Evolutionary conservation across 371 early-diverging fungal genomes (phyloP).

Genomic region (Fennellomyces sp.): DNA sequence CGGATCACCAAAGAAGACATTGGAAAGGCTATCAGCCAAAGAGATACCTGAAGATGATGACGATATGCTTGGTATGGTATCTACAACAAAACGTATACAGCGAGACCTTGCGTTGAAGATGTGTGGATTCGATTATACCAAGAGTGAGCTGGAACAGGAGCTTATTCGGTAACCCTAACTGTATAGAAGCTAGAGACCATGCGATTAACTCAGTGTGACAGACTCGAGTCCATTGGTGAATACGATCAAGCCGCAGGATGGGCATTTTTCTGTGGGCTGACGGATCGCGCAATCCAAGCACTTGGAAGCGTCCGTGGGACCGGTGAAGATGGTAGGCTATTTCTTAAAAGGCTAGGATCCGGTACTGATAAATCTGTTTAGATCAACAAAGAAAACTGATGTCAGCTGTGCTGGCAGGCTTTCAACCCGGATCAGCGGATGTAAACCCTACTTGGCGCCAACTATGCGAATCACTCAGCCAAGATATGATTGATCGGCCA

Average conservation of each 20-base stretch:
- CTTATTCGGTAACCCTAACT: conserved; percentile 50
- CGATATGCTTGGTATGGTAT: conserved; percentile 35
- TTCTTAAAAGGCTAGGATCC: not conserved
- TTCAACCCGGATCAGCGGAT: conserved; percentile 32
- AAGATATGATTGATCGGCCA: conserved; percentile 67
- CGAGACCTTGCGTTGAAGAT: conserved; percentile 69
- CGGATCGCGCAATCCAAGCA: conserved; percentile 74
- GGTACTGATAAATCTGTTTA: conserved; percentile 17
- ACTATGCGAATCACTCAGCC: conserved; percentile 63
- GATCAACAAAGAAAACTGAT: conserved; percentile 80
- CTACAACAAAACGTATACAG: conserved; percentile 56
- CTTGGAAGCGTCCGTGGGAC: conserved; percentile 49
- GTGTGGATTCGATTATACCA: conserved; percentile 76
- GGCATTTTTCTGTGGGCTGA: conserved; percentile 82
- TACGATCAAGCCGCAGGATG: conserved; percentile 86
- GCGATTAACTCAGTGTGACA: conserved; percentile 13
- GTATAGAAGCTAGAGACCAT: not conserved
- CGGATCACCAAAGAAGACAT: not conserved
- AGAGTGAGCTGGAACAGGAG: conserved; percentile 64
- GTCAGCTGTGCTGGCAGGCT: conserved; percentile 77
- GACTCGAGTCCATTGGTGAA: conserved; percentile 69
- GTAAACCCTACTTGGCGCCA: conserved; percentile 60
- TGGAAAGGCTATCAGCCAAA: not conserved
- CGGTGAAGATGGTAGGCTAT: conserved; percentile 51
- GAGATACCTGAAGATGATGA: not conserved